phyloP scores from a whole-genome alignment of 2,329 filamentous ascomycete species.

The Calonectria naviculata region DNA sequence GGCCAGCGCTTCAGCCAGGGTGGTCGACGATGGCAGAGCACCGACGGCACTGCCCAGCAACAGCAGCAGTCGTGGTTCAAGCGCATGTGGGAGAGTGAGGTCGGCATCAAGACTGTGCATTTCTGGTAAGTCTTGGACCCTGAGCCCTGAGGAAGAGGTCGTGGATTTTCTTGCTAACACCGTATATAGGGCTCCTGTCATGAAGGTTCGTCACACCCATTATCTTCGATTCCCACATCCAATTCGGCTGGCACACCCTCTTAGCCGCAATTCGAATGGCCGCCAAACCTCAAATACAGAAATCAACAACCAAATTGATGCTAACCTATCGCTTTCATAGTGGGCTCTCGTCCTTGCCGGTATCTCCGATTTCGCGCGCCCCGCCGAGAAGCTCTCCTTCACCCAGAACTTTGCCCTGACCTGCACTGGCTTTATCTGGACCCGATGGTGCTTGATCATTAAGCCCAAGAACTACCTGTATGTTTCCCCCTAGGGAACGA shows the following conservation, averaged over 20 bases:
- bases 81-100: constrained; percentile 84
- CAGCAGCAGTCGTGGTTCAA: constrained; percentile 69
- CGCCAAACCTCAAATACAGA: not conserved
- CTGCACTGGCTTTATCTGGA: constrained; percentile 96
- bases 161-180: constrained; percentile 32
- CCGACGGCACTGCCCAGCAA: constrained; percentile 61
- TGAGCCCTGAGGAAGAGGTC: not conserved
- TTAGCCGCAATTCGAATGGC: not conserved
- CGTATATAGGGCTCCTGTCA: constrained; percentile 82
- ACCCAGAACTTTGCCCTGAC: constrained; percentile 93
- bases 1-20: constrained; percentile 54
- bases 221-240: not conserved
- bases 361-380: constrained; percentile 90
- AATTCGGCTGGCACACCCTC: not conserved
- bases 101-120: constrained; percentile 93
- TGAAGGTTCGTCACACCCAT: constrained; percentile 68
- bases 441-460: constrained; percentile 98
- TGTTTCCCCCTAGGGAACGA: constrained; percentile 38
- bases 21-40: constrained; percentile 75
- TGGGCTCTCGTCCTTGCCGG: constrained; percentile 95
- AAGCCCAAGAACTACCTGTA: constrained; percentile 92
- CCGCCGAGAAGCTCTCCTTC: constrained; percentile 90
- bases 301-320: not conserved
- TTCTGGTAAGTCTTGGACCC: constrained; percentile 78
- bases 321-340: constrained; percentile 53